These are phyloP conservation scores for Tetratostichococcus sp. DNA, from an alignment of 139 green algal genomes.

Conservation along the genomic window DNA sequence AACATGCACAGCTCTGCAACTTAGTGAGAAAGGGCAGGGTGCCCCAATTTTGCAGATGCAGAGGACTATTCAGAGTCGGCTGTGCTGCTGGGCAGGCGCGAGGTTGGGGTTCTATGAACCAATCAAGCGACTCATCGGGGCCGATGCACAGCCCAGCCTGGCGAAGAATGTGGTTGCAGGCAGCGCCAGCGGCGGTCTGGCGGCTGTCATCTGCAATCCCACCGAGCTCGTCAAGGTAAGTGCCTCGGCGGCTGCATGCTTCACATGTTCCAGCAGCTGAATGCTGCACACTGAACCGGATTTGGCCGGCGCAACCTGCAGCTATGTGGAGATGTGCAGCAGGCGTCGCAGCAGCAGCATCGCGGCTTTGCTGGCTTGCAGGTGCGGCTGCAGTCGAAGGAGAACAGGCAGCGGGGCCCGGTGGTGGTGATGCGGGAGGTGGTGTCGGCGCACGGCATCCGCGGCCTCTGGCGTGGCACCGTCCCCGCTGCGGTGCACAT, in stretches of 20 bases:
- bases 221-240: constrained; percentile 76
- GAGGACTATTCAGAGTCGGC: too few relatives aligned
- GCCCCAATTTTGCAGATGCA: too few relatives aligned
- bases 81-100: constrained; percentile 56
- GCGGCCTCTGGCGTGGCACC: constrained; percentile 76
- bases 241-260: too few relatives aligned
- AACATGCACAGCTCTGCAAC: background rate
- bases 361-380: background rate
- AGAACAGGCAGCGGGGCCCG: constrained; percentile 10
- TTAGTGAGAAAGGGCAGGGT: too few relatives aligned
- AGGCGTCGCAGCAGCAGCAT: too few relatives aligned
- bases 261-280: too few relatives aligned
- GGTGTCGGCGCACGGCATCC: constrained; percentile 52
- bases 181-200: constrained; percentile 62
- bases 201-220: constrained; percentile 67
- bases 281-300: too few relatives aligned
- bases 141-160: constrained; percentile 21
- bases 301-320: too few relatives aligned
- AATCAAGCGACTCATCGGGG: constrained; percentile 46
- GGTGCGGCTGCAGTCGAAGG: constrained; percentile 26
- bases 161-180: constrained; percentile 62
- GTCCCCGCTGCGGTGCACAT: constrained; percentile 52
- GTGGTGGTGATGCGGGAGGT: constrained; percentile 43
- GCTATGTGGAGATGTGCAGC: too few relatives aligned
- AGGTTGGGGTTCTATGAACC: constrained; percentile 79